Conservation (phyloP, 106 monocot species). For the Dioscorea alata region DNA sequence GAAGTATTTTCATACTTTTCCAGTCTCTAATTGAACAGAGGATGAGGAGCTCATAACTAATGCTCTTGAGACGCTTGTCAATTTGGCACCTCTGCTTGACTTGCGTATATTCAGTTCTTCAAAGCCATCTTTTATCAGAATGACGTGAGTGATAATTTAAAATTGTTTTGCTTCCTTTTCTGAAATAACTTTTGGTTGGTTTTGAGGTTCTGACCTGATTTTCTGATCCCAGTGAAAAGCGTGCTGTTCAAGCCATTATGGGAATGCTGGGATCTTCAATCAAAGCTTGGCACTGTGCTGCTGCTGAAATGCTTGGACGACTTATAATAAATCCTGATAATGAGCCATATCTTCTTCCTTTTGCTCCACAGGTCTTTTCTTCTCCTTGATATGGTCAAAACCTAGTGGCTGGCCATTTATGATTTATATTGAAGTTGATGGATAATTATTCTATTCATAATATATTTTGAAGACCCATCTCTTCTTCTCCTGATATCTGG, state of each 20-base stretch:
- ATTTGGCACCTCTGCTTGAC: slow-evolving; percentile 79
- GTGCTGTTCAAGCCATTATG: slow-evolving; percentile 82
- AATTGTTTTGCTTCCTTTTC: background rate
- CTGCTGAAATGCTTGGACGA: slow-evolving; percentile 90
- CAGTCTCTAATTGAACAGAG: slow-evolving; percentile 28
- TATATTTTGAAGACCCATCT: no score
- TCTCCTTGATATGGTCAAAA: no score
- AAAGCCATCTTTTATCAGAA: slow-evolving; percentile 90
- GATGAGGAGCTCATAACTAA: slow-evolving; percentile 98
- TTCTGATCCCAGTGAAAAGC: slow-evolving; percentile 59
- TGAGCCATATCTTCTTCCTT: slow-evolving; percentile 91
- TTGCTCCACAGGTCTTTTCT: slow-evolving; percentile 53
- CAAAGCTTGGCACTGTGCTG: slow-evolving; percentile 91
- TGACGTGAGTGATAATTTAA: slow-evolving; percentile 57
- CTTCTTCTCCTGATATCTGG: no score
- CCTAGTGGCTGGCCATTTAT: no score
- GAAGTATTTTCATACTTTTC: background rate
- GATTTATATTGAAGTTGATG: no score
- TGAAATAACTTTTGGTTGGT: background rate
- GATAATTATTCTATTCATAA: no score
- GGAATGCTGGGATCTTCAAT: slow-evolving; percentile 76
- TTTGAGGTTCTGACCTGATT: background rate
- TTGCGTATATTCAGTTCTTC: slow-evolving; percentile 96
- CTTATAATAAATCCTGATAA: slow-evolving; percentile 97
- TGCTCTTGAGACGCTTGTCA: slow-evolving; percentile 92